These are phyloP conservation scores for Russula sp. DNA, from an alignment of 768 basidiomycete genomes.

Conservation along the genomic window DNA sequence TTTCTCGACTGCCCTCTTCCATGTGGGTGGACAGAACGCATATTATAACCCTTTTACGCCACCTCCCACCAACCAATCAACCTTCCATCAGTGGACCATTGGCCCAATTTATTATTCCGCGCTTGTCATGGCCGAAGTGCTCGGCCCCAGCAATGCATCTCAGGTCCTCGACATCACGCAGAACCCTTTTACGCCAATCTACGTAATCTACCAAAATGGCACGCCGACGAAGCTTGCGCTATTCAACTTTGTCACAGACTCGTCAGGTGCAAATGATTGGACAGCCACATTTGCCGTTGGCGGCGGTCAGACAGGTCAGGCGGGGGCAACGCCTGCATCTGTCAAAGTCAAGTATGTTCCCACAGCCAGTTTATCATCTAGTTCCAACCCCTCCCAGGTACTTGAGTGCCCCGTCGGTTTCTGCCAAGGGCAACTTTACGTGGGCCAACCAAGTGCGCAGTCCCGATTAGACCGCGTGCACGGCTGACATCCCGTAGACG, in stretches of 20 bases:
- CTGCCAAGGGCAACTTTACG: constrained; percentile 58
- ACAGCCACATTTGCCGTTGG: constrained; percentile 46
- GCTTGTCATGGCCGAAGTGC: constrained; percentile 60
- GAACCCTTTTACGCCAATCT: constrained; percentile 51
- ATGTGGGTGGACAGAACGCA: constrained; percentile 59
- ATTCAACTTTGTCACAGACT: constrained; percentile 68
- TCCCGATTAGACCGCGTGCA: not conserved
- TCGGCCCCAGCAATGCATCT: constrained; percentile 59
- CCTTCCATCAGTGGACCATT: constrained; percentile 63
- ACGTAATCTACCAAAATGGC: constrained; percentile 72
- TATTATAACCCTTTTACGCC: constrained; percentile 53
- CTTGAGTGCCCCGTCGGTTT: constrained; percentile 48
- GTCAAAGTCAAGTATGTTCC: constrained; percentile 51
- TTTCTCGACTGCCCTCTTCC: constrained; percentile 38
- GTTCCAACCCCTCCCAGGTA: constrained; percentile 37
- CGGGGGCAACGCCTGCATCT: constrained; percentile 36
- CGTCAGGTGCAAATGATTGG: constrained; percentile 48
- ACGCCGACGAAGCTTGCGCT: constrained; percentile 55
- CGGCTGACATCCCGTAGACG: constrained; percentile 36
- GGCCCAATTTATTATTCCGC: constrained; percentile 71
- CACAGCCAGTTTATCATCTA: not conserved
- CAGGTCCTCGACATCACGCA: constrained; percentile 62
- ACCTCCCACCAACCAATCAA: constrained; percentile 49
- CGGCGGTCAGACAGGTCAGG: constrained; percentile 37
- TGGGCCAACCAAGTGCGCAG: constrained; percentile 68